A percentile compares a stretch with the other conserved stretches of the same genome.
phyloP scores from a whole-genome alignment of 129 eudicot genomes.

The Chrysanthemum lavandulifolium region DNA sequence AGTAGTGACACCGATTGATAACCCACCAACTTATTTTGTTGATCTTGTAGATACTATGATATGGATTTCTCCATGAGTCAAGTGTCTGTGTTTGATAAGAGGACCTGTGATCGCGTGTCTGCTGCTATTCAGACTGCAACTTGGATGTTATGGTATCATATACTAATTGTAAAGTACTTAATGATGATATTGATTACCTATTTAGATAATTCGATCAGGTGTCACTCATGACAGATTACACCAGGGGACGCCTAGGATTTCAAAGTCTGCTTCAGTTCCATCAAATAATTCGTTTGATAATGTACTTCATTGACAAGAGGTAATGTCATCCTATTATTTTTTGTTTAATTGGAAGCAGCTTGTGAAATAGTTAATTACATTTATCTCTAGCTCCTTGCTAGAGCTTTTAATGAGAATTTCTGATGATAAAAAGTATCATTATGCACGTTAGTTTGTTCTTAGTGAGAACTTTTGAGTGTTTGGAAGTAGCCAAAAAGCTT shows the following conservation, averaged over 20 bases:
- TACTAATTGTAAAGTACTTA: no score
- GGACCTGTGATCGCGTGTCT: no score
- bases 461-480: no score
- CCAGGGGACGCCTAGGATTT: slow-evolving; percentile 76
- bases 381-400: no score
- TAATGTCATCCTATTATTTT: not conserved
- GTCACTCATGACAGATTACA: slow-evolving; percentile 43
- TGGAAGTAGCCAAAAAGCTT: no score
- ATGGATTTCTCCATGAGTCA: not conserved
- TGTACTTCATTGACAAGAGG: not conserved
- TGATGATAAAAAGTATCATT: no score
- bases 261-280: slow-evolving; percentile 61
- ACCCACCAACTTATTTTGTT: not conserved
- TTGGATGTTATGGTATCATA: no score
- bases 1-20: not conserved
- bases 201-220: not conserved
- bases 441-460: no score
- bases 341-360: not conserved
- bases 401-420: no score
- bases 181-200: not conserved
- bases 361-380: no score
- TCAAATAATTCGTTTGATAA: slow-evolving; percentile 50
- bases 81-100: not conserved
- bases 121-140: no score
- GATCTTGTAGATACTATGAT: not conserved